phyloP scores from a whole-genome alignment of 2,329 filamentous ascomycete species.

The Aspergillus sergii region DNA sequence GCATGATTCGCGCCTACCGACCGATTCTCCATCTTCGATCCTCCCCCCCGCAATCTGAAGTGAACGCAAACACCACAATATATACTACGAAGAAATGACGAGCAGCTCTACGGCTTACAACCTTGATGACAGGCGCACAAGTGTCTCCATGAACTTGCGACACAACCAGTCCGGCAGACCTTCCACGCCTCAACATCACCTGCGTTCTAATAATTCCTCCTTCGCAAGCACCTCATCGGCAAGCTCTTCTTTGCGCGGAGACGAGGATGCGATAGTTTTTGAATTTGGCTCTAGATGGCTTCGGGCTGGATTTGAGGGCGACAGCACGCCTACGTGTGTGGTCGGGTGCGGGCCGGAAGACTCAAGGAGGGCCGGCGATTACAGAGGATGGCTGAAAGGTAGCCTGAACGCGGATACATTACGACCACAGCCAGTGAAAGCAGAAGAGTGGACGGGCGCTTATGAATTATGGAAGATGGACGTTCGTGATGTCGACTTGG shows the following conservation, averaged over 20 bases:
- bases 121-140: constrained; percentile 28
- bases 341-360: constrained; percentile 74
- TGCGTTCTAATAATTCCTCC: constrained; percentile 54
- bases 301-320: constrained; percentile 83
- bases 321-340: constrained; percentile 71
- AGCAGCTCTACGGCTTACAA: constrained; percentile 23
- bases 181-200: constrained; percentile 55
- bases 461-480: constrained; percentile 80
- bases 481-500: constrained; percentile 71
- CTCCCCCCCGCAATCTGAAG: constrained; percentile 17
- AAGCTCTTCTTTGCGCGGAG: constrained; percentile 61
- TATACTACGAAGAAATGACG: constrained; percentile 21
- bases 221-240: constrained; percentile 61
- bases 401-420: constrained; percentile 53
- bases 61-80: constrained; percentile 7
- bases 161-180: constrained; percentile 35
- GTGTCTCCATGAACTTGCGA: constrained; percentile 30
- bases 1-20: constrained; percentile 12
- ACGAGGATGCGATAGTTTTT: constrained; percentile 83
- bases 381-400: constrained; percentile 67
- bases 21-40: constrained; percentile 11
- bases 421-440: constrained; percentile 25
- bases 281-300: constrained; percentile 81
- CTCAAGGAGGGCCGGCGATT: constrained; percentile 78
- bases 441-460: constrained; percentile 48